Evolutionary conservation across 768 basidiomycete species (phyloP).

Genomic region (Galerina marginata): DNA sequence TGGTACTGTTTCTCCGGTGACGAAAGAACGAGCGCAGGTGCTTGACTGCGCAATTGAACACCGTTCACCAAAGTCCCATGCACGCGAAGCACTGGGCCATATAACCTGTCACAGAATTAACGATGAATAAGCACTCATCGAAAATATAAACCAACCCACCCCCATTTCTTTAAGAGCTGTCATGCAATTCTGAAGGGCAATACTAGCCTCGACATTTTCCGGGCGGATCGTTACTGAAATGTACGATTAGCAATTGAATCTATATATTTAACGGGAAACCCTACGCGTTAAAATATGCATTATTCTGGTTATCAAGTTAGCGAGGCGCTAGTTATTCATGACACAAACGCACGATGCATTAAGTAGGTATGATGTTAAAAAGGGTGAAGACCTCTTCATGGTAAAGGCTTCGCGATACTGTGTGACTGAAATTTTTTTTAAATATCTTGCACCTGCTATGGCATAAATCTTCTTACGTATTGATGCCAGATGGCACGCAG

Average conservation of each 20-base stretch:
- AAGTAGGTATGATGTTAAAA: conserved; percentile 72
- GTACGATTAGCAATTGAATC: conserved; percentile 17
- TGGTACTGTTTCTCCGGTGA: conserved; percentile 32
- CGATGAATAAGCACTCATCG: conserved; percentile 6
- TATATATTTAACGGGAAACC: conserved; percentile 26
- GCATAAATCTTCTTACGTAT: conserved; percentile 48
- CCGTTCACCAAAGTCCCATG: conserved; percentile 72
- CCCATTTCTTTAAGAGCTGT: conserved; percentile 69
- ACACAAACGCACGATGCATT: conserved; percentile 64
- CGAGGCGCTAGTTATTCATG: conserved; percentile 12
- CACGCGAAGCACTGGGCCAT: conserved; percentile 74
- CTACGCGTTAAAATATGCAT: conserved; percentile 80
- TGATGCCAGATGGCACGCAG: conserved; percentile 72
- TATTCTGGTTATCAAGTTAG: conserved; percentile 52
- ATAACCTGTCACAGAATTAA: conserved; percentile 47
- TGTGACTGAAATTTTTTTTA: conserved; percentile 47
- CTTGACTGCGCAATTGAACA: conserved; percentile 54
- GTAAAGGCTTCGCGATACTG: conserved; percentile 66
- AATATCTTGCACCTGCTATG: neutral
- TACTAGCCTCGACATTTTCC: conserved; percentile 68
- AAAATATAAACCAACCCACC: conserved; percentile 49
- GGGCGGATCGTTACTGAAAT: conserved; percentile 71
- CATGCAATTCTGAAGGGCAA: conserved; percentile 70
- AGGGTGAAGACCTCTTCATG: conserved; percentile 64
- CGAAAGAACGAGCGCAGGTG: conserved; percentile 27